These are phyloP conservation scores for Brassica hybrid DNA, from an alignment of 441 rosid species.

Conservation along the genomic window DNA sequence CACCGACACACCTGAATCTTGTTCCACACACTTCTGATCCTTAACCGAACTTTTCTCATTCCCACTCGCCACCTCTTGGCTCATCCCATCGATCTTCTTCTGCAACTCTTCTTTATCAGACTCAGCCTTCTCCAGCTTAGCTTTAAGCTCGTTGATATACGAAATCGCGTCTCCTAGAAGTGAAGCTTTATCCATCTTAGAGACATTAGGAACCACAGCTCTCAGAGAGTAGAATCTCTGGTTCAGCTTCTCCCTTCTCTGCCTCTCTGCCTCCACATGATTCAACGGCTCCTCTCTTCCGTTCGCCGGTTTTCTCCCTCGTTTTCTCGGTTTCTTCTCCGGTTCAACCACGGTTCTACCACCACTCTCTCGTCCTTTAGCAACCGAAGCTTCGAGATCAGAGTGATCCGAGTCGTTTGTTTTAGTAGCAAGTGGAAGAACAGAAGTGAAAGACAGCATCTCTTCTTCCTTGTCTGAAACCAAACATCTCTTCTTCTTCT, in stretches of 20 bases:
- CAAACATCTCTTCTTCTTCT: constrained; percentile 26
- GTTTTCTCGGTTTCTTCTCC: constrained; percentile 88
- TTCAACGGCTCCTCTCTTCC: constrained; percentile 97
- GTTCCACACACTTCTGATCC: constrained; percentile 22
- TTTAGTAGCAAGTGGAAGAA: constrained; percentile 62
- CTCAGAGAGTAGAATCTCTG: constrained; percentile 90
- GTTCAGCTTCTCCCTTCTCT: constrained; percentile 96
- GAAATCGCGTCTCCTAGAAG: constrained; percentile 92
- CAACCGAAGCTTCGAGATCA: constrained; percentile 91
- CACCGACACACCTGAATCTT: constrained; percentile 54
- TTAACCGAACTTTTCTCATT: constrained; percentile 35
- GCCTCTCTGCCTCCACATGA: constrained; percentile 99
- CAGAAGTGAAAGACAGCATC: constrained; percentile 59
- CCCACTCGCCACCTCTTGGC: constrained; percentile 44
- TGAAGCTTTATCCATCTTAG: constrained; percentile 99
- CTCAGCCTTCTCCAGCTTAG: constrained; percentile 69
- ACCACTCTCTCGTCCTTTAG: constrained; percentile 60
- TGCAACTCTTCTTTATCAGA: constrained; percentile 70
- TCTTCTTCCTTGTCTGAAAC: constrained; percentile 42
- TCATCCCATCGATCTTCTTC: constrained; percentile 68
- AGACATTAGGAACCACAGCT: constrained; percentile 96
- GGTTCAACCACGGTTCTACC: constrained; percentile 59
- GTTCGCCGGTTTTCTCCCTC: constrained; percentile 95
- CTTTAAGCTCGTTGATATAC: constrained; percentile 81
- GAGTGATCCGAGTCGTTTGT: constrained; percentile 90